A percentile compares a stretch with the other conserved stretches of the same genome.
phyloP scores from a whole-genome alignment of 352 stramenopile species.

The Globisporangium echinulatum region DNA sequence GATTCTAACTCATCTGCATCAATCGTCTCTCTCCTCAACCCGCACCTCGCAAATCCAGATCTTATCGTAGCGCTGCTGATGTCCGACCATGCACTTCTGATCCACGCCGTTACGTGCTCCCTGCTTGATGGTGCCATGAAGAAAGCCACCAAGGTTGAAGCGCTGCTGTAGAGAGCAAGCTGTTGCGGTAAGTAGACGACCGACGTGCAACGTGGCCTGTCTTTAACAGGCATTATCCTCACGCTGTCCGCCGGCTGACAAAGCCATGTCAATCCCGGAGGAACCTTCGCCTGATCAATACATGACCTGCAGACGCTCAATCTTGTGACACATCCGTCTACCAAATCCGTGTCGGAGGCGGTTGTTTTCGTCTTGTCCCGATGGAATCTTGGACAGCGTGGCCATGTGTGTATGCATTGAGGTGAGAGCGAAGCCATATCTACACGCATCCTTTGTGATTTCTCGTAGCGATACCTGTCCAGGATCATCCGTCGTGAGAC shows the following conservation, averaged over 20 bases:
- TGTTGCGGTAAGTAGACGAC: neutral
- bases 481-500: too few relatives aligned
- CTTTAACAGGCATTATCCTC: constrained; percentile 23
- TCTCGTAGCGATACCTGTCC: too few relatives aligned
- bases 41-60: neutral
- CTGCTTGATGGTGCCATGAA: neutral
- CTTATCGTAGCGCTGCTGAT: neutral
- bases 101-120: neutral
- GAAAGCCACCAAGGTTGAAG: neutral
- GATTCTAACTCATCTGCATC: too few relatives aligned
- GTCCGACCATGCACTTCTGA: neutral
- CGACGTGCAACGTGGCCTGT: constrained; percentile 9
- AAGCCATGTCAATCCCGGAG: constrained; percentile 15
- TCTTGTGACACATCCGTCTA: constrained; percentile 2
- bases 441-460: too few relatives aligned
- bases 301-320: constrained; percentile 9
- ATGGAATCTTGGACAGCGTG: constrained; percentile 3
- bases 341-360: constrained; percentile 13
- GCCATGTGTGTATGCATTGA: too few relatives aligned
- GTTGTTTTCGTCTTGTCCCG: constrained; percentile 12
- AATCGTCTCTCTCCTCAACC: neutral
- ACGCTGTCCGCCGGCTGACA: constrained; percentile 18
- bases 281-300: constrained; percentile 14
- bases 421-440: too few relatives aligned
- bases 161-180: neutral